Evolutionary conservation across 2,329 filamentous ascomycete species (phyloP).

Genomic region (Emmonsiellopsis sp.): DNA sequence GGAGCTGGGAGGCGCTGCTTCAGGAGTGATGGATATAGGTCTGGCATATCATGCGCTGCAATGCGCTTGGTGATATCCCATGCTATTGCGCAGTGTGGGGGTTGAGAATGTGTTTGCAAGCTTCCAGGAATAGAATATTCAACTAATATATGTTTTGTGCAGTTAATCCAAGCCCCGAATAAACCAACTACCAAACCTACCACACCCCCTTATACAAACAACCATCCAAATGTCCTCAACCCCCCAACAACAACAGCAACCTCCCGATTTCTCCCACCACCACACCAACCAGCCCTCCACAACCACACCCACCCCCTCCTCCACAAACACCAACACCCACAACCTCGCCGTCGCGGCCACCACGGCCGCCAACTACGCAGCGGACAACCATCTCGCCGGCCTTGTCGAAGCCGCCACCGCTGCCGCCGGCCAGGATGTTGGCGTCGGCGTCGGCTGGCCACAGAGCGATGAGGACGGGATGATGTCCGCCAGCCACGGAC

Average conservation of each 20-base stretch:
- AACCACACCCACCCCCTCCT: not conserved
- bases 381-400: slow-evolving; percentile 37
- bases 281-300: not conserved
- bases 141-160: too few relatives aligned
- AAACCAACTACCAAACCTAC: not conserved
- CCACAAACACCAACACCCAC: not conserved
- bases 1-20: too few relatives aligned
- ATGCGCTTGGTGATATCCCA: too few relatives aligned
- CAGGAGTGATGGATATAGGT: too few relatives aligned
- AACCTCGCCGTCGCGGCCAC: slow-evolving; percentile 1
- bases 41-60: too few relatives aligned
- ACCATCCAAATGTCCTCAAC: not conserved
- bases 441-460: slow-evolving; percentile 10
- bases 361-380: slow-evolving; percentile 9
- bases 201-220: not conserved
- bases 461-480: slow-evolving; percentile 17
- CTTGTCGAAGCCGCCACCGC: slow-evolving; percentile 39
- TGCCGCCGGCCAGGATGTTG: slow-evolving; percentile 25
- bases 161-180: too few relatives aligned
- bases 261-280: slow-evolving; percentile 3
- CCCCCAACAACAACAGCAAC: not conserved
- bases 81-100: too few relatives aligned
- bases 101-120: too few relatives aligned
- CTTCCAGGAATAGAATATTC: too few relatives aligned
- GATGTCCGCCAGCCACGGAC: slow-evolving; percentile 41